Evolutionary conservation across 2,329 filamentous ascomycete genomes (phyloP), one percentile per base, ranked within the genome.

Genomic region (Neodidymelliopsis sp.): DNA sequence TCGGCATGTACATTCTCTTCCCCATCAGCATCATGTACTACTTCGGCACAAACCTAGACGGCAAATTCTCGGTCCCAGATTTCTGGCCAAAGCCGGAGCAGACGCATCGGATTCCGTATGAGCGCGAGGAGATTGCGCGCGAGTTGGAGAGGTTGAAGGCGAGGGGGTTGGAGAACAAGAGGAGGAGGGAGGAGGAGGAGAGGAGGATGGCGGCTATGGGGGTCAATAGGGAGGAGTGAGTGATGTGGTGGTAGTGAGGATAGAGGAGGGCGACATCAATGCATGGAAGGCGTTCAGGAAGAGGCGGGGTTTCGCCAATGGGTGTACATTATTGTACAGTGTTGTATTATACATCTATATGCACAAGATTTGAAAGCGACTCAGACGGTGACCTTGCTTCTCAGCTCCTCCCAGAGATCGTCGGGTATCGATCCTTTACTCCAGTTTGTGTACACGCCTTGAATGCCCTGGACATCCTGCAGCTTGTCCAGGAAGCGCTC

Each of bases 11-110:
- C 79, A 87, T 99, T 79, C 88, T 97, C 83, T 99, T 99, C 77
- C 94, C 94, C 13, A 97, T 99, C 67, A 91, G 90, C 65, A 92
- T 94, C 81, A 99, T 99, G 94, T 97, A 95, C 82, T 99, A 99
- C 80, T 99, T 97, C 75, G 94, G 94, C 71, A 96, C 92, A 47
- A 99, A 99, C 75, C 90, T 99, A 70, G 94, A 99, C 76, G 83
- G 88, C 60, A 63, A 58, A 35, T 99, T 99, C 80, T 78, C 83
- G 36, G 90, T 97, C 1, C 86, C 89, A 16, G 89, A 88, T 49
- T 99, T 99, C 81, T 99, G 94, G 94, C 94, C 94, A 20, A 90
- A 87, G 66, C 80, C 85, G 4, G 86, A 89, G 56, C 81, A 92
- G 70, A 87, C 87, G 52, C 87, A 94, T 75, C 84, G 82, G 66